phyloP scores from a whole-genome alignment of 169 alveolate species.

The Cryptosporidium sp. region DNA sequence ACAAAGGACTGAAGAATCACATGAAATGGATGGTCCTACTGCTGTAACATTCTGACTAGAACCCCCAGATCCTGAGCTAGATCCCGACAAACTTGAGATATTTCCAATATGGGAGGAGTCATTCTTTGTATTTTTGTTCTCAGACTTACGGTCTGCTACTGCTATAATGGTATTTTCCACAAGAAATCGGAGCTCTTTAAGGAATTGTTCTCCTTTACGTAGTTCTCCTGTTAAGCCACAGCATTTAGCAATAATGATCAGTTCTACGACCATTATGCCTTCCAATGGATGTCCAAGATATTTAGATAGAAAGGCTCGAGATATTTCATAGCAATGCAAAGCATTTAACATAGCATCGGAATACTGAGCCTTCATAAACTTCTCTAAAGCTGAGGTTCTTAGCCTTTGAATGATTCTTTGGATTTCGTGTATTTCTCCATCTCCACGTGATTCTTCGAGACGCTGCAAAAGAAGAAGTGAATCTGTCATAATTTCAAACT shows the following conservation, averaged over 20 bases:
- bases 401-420: slow-evolving; percentile 80
- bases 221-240: slow-evolving; percentile 83
- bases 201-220: slow-evolving; percentile 81
- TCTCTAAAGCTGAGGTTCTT: slow-evolving; percentile 78
- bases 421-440: slow-evolving; percentile 76
- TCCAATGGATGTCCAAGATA: slow-evolving; percentile 79
- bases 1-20: slow-evolving; percentile 79
- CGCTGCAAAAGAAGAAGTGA: slow-evolving; percentile 54
- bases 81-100: slow-evolving; percentile 7
- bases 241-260: slow-evolving; percentile 85
- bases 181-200: slow-evolving; percentile 83
- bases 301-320: slow-evolving; percentile 78
- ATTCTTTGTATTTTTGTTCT: slow-evolving; percentile 29
- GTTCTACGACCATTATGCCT: slow-evolving; percentile 87
- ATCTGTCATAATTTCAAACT: slow-evolving; percentile 59
- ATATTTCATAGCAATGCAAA: slow-evolving; percentile 80
- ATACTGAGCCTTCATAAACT: slow-evolving; percentile 78
- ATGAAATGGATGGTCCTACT: slow-evolving; percentile 77
- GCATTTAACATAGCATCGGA: slow-evolving; percentile 80
- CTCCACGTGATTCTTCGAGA: slow-evolving; percentile 64
- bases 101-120: not conserved
- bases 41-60: not conserved
- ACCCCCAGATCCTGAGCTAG: not conserved
- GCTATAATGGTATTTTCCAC: slow-evolving; percentile 85
- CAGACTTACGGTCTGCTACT: slow-evolving; percentile 76